phyloP scores from a whole-genome alignment of 179 eudicot species.

The Beta corolliflora region DNA sequence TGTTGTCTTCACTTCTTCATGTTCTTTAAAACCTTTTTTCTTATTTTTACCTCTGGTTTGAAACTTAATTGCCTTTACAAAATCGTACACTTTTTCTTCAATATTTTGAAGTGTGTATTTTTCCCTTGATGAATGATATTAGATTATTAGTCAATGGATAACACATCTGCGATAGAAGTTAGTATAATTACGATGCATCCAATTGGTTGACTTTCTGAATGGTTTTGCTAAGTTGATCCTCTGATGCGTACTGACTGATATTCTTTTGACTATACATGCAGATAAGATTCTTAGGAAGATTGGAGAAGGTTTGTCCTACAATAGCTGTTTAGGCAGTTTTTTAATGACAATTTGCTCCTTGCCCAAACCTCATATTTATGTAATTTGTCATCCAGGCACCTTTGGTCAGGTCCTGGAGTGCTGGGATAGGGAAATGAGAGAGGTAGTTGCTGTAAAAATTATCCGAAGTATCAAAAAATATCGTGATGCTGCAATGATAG shows the following conservation, averaged over 20 bases:
- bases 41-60: neutral
- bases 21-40: constrained; percentile 3
- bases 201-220: neutral
- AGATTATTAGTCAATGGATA: neutral
- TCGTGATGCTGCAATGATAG: constrained; percentile 67
- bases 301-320: constrained; percentile 49
- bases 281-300: constrained; percentile 65
- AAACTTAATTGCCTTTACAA: neutral
- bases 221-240: neutral
- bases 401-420: constrained; percentile 68
- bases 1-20: neutral
- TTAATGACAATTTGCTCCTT: neutral
- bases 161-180: neutral
- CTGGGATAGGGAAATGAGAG: constrained; percentile 59
- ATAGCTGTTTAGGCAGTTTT: neutral
- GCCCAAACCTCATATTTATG: neutral
- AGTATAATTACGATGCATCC: neutral
- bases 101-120: neutral
- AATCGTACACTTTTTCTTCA: neutral
- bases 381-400: constrained; percentile 43
- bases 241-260: constrained; percentile 19
- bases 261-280: constrained; percentile 30
- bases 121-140: neutral
- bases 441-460: constrained; percentile 54
- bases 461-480: constrained; percentile 59